A percentile compares a stretch with the other conserved stretches of the same genome.
Evolutionary conservation across 2,329 filamentous ascomycete species (phyloP).

Genomic region (Talaromyces sp.): DNA sequence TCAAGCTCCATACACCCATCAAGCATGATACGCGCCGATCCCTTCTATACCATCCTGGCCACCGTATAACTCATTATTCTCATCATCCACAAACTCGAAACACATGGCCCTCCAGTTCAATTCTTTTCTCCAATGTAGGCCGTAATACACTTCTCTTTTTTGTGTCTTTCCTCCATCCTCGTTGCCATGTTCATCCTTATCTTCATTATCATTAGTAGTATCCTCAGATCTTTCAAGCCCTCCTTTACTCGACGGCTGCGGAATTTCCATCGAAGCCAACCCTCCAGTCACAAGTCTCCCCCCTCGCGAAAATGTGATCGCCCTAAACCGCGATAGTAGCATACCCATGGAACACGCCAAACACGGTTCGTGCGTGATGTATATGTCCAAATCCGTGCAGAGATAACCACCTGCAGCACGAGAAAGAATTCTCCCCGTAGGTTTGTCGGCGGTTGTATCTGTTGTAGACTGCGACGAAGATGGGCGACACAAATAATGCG

Average conservation of each 20-base stretch:
- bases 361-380: conserved; percentile 93
- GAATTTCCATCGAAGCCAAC: conserved; percentile 56
- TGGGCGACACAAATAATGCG: conserved; percentile 44
- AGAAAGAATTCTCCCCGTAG: conserved; percentile 56
- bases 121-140: conserved; percentile 62
- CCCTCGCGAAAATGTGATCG: conserved; percentile 63
- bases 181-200: conserved; percentile 5
- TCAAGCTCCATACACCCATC: background rate
- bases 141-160: conserved; percentile 44
- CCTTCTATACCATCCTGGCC: background rate
- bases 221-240: background rate
- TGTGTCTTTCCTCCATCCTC: conserved; percentile 18
- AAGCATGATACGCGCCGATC: conserved; percentile 13
- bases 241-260: background rate
- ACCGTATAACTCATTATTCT: background rate
- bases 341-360: conserved; percentile 97
- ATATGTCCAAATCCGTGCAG: conserved; percentile 89
- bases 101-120: conserved; percentile 50
- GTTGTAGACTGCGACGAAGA: background rate
- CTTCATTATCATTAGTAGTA: background rate
- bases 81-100: conserved; percentile 44
- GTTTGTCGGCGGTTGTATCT: conserved; percentile 15
- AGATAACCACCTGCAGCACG: conserved; percentile 82
- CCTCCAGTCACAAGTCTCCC: conserved; percentile 80
- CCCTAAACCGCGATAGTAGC: conserved; percentile 86